Conservation (phyloP, 2,329 filamentous ascomycete genomes). For the Fusarium phyllophilum region DNA sequence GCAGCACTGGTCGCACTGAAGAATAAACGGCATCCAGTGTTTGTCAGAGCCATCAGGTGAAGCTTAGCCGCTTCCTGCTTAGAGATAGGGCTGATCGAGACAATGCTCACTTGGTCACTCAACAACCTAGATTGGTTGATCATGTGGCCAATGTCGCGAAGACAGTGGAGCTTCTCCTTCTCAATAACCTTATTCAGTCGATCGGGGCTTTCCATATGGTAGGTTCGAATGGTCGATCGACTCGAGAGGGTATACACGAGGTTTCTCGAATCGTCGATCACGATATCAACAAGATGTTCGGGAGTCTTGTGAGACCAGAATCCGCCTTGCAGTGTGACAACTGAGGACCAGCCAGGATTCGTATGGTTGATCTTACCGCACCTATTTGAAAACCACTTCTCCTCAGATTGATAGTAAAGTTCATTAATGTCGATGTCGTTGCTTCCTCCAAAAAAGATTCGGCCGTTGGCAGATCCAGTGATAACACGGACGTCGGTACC, state of each 20-base stretch:
- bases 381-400: constrained; percentile 92
- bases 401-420: constrained; percentile 95
- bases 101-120: constrained; percentile 75
- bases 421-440: constrained; percentile 90
- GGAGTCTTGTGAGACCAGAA: constrained; percentile 62
- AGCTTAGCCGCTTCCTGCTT: constrained; percentile 82
- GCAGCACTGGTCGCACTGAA: constrained; percentile 87
- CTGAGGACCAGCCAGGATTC: constrained; percentile 74
- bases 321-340: constrained; percentile 63
- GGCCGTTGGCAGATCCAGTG: constrained; percentile 82
- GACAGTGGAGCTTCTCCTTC: constrained; percentile 69
- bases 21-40: constrained; percentile 90
- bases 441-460: constrained; percentile 90
- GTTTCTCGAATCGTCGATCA: constrained; percentile 86
- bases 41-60: constrained; percentile 89
- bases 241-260: constrained; percentile 93
- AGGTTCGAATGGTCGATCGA: constrained; percentile 88
- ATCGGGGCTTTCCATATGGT: constrained; percentile 78
- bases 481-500: constrained; percentile 83
- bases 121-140: constrained; percentile 79
- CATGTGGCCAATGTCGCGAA: constrained; percentile 86
- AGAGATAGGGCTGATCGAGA: constrained; percentile 87
- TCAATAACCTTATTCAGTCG: constrained; percentile 72
- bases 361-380: constrained; percentile 92
- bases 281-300: constrained; percentile 81